These are phyloP conservation scores for Neocallimastix lanati DNA, from an alignment of 192 early-diverging fungal genomes.

Conservation along the genomic window DNA sequence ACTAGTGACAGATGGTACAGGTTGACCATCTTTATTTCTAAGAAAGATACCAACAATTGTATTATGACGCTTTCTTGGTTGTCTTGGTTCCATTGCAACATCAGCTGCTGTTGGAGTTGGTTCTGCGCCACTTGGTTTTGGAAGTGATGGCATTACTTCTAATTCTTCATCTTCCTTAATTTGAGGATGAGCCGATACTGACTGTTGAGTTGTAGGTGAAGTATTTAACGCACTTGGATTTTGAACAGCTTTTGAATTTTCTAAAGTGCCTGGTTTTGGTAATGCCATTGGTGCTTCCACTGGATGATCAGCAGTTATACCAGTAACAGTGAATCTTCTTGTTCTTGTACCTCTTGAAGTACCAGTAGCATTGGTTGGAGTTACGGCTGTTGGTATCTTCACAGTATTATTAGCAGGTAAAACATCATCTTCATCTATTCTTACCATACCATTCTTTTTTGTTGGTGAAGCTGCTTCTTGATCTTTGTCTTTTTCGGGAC, in stretches of 20 bases:
- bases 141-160: not conserved
- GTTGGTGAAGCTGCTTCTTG: not conserved
- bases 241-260: not conserved
- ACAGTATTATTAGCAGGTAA: not conserved
- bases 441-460: not conserved
- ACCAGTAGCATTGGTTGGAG: not conserved
- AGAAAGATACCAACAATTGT: constrained; percentile 32
- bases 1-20: not conserved
- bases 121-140: not conserved
- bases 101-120: not conserved
- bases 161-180: not conserved
- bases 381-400: not conserved
- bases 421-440: not conserved
- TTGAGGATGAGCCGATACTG: not conserved
- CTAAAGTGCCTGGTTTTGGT: not conserved
- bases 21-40: constrained; percentile 3
- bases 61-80: constrained; percentile 24
- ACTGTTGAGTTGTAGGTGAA: not conserved
- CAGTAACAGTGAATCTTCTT: not conserved
- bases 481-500: not conserved
- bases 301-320: not conserved
- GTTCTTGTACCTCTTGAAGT: not conserved
- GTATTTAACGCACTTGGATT: not conserved
- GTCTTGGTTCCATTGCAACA: not conserved
- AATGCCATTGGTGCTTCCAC: not conserved